Evolutionary conservation across 805 yeast genomes (phyloP).

Genomic region (Wickerhamiella sorbophila): DNA sequence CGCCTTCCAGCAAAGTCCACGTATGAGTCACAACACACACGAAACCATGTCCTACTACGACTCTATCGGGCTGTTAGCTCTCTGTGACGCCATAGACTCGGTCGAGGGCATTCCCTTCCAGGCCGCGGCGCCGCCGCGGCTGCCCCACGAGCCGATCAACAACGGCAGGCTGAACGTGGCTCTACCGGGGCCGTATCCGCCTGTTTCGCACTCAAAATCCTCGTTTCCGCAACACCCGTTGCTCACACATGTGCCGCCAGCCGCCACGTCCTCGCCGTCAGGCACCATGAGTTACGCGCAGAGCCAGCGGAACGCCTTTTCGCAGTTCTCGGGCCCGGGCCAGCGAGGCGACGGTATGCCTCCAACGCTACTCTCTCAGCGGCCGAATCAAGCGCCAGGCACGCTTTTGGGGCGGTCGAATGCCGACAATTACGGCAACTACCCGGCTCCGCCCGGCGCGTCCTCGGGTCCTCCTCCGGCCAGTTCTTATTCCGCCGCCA

Average conservation of each 20-base stretch:
- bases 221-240: constrained; percentile 14
- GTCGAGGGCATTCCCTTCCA: constrained; percentile 24
- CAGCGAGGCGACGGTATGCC: background rate
- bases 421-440: background rate
- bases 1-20: no score
- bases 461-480: no score
- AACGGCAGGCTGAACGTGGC: constrained; percentile 1
- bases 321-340: constrained; percentile 13
- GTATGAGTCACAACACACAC: no score
- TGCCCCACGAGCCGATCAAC: constrained; percentile 5
- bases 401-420: background rate
- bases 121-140: constrained; percentile 11
- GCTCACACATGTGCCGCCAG: constrained; percentile 17
- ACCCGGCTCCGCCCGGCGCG: constrained; percentile 1
- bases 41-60: constrained; percentile 23
- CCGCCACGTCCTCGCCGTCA: constrained; percentile 14
- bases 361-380: background rate
- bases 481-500: background rate
- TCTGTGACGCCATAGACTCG: constrained; percentile 28
- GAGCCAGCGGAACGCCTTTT: constrained; percentile 15
- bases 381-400: background rate
- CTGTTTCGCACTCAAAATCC: background rate
- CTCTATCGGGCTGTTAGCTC: constrained; percentile 27
- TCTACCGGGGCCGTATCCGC: constrained; percentile 11
- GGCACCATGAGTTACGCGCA: constrained; percentile 13